These are phyloP conservation scores for Termitomyces sp. DNA, from an alignment of 768 basidiomycete genomes.

Conservation along the genomic window DNA sequence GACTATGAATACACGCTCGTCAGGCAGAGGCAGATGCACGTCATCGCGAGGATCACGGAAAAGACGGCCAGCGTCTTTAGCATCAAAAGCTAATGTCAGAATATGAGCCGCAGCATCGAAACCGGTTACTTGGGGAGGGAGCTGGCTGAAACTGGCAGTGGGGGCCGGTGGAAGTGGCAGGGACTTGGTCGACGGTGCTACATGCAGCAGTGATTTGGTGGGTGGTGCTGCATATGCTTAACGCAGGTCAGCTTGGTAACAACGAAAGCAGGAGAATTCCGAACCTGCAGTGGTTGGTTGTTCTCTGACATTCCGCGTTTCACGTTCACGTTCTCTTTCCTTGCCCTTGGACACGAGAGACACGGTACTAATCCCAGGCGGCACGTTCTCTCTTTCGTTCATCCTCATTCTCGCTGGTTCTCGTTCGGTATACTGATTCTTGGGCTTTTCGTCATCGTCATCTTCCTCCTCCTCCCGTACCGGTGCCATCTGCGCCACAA, in stretches of 20 bases:
- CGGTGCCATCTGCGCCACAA: constrained; percentile 91
- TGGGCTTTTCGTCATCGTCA: constrained; percentile 18
- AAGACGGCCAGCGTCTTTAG: constrained; percentile 55
- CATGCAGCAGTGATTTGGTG: constrained; percentile 10
- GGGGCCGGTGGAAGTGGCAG: constrained; percentile 14
- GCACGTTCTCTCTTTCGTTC: constrained; percentile 29
- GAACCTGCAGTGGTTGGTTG: constrained; percentile 4
- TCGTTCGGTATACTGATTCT: constrained; percentile 19
- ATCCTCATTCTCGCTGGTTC: constrained; percentile 20
- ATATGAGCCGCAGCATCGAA: constrained; percentile 64
- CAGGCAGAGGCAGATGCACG: constrained; percentile 38
- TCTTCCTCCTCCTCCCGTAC: constrained; percentile 42
- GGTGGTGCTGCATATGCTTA: constrained; percentile 2
- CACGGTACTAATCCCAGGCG: constrained; percentile 6
- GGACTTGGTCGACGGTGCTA: constrained; percentile 7
- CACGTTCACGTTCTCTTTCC: constrained; percentile 12
- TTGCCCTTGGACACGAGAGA: constrained; percentile 10
- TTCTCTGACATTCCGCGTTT: constrained; percentile 5
- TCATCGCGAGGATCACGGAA: constrained; percentile 65
- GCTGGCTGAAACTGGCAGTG: not conserved
- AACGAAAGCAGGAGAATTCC: not conserved
- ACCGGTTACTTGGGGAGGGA: constrained; percentile 35
- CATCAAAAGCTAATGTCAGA: constrained; percentile 60
- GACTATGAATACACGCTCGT: constrained; percentile 86
- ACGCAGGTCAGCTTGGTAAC: not conserved